Evolutionary conservation across 441 rosid species (phyloP).

Genomic region (Syzygium syzygioides): DNA sequence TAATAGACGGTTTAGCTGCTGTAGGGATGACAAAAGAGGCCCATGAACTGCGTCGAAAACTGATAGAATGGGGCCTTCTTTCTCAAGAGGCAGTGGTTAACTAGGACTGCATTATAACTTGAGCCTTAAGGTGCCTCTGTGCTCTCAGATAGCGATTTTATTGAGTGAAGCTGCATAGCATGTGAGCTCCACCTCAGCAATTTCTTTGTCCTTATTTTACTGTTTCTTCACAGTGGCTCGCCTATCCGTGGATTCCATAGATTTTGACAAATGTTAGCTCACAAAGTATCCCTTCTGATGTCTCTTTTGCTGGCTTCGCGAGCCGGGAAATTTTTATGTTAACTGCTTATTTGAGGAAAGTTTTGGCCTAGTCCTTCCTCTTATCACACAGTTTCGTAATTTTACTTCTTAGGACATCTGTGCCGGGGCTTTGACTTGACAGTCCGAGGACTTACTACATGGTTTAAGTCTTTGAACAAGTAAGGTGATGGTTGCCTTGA

Average conservation of each 20-base stretch:
- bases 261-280: neutral
- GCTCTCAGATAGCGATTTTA: neutral
- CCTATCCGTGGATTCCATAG: neutral
- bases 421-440: neutral
- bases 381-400: neutral
- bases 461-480: neutral
- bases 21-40: conserved; percentile 73
- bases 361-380: neutral
- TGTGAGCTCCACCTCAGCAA: neutral
- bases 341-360: neutral
- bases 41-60: conserved; percentile 37
- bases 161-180: neutral
- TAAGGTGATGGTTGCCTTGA: neutral
- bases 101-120: neutral
- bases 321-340: neutral
- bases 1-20: conserved; percentile 45
- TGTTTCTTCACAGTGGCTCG: neutral
- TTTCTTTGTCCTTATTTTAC: neutral
- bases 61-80: conserved; percentile 40
- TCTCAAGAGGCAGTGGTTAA: conserved; percentile 7
- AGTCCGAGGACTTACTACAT: neutral
- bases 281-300: neutral
- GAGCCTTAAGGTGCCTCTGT: neutral
- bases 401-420: neutral
- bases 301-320: neutral